Base-by-base conservation (phyloP, 2,329 filamentous ascomycete species). In the Colletotrichum sp. region DNA sequence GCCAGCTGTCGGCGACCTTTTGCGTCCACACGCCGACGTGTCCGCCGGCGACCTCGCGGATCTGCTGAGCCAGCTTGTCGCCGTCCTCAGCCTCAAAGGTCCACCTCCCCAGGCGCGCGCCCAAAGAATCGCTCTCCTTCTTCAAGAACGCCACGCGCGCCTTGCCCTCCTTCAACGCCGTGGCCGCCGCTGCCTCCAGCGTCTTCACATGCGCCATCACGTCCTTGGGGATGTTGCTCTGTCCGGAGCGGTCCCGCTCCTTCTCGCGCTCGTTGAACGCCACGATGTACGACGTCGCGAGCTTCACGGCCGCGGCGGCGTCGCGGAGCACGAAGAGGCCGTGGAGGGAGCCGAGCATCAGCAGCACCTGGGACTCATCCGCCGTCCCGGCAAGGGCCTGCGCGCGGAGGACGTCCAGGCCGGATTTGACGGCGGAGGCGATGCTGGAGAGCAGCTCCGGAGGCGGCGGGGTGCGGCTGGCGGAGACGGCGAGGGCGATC, bases 181-280 rank as follows among this genome's bases (percentile, higher is more conserved):
- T 76, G 5, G 82, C 82, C 2, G 84, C 83, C 0, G 78, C 77
- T 0, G 75, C 43, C 9, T 82, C 82, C 43, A 87, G 72, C 2
- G 77, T 76, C 79, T 85, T 87, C 13, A 84, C 74, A 28, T 82
- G 80, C 1, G 81, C 32, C 13, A 83, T 76, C 1, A 84, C 79
- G 2, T 86, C 85, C 56, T 86, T 86, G 3, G 83, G 82, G 12
- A 86, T 77, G 13, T 80, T 81, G 62, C 81, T 85, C 75, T 82
- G 83, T 2, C 84, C 85, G 1, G 84, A 86, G 7, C 83, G 80
- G 62, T 86, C 85, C 6, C 83, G 81, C 59, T 85, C 84, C 74
- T 84, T 86, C 69, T 85, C 83, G 7, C 81, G 81, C n/a, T 86
- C 84, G 61, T 84, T 84, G 62, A 83, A 83, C 2, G 76, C 62